A percentile compares a stretch with the other conserved stretches of the same genome.
phyloP scores from a whole-genome alignment of 192 early-diverging fungal species.

The Coemansia sp. region DNA sequence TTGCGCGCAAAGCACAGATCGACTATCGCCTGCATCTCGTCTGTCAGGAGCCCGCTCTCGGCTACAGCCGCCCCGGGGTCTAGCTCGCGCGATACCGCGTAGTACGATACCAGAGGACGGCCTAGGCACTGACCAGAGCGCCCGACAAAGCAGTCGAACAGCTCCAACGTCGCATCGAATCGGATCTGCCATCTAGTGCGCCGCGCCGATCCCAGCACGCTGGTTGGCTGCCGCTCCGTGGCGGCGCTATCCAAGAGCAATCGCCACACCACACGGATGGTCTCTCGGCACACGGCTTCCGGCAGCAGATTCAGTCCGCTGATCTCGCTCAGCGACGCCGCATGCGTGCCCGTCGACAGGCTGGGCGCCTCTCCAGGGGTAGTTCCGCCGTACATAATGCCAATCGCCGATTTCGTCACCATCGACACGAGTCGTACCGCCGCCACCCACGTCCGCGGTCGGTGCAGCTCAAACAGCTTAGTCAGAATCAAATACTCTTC shows the following conservation, averaged over 20 bases:
- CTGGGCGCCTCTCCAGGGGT: conserved; percentile 23
- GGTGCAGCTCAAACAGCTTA: conserved; percentile 42
- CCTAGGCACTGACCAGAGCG: conserved; percentile 41
- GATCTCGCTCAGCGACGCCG: conserved; percentile 47
- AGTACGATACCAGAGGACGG: conserved; percentile 52
- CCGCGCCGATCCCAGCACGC: conserved; percentile 43
- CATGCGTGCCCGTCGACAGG: conserved; percentile 43
- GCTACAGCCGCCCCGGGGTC: conserved; percentile 49
- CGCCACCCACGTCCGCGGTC: conserved; percentile 53
- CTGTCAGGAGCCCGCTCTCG: conserved; percentile 47
- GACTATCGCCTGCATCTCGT: conserved; percentile 52
- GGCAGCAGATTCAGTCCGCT: conserved; percentile 45
- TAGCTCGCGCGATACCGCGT: conserved; percentile 44
- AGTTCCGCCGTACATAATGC: conserved; percentile 51
- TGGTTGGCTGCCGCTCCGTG: conserved; percentile 29
- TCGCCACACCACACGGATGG: conserved; percentile 50
- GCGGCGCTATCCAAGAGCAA: conserved; percentile 47
- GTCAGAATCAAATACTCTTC: conserved; percentile 52
- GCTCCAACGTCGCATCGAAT: conserved; percentile 53
- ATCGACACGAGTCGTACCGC: conserved; percentile 50
- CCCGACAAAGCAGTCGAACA: conserved; percentile 53
- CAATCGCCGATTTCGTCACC: conserved; percentile 47
- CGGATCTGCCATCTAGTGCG: conserved; percentile 57
- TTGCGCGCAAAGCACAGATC: conserved; percentile 55
- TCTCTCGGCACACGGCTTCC: conserved; percentile 49